A percentile compares a stretch with the other conserved stretches of the same genome.
Conservation (phyloP, 805 yeast species). For the Kodamaea sagamina region DNA sequence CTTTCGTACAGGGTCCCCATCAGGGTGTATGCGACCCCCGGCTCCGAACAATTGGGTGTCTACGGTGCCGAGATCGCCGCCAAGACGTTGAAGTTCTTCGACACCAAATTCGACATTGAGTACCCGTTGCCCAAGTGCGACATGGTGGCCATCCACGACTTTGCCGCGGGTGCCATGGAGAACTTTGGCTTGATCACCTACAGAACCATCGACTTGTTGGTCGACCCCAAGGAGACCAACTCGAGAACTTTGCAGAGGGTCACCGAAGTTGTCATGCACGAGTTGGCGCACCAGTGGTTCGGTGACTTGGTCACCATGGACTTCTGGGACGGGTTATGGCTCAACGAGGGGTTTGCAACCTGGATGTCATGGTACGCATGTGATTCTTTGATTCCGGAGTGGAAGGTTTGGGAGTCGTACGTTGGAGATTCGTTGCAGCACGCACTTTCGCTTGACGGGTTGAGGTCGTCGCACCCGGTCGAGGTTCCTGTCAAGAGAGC, state of each 20-base stretch:
- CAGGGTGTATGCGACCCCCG: conserved; percentile 79
- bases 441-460: conserved; percentile 73
- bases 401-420: conserved; percentile 86
- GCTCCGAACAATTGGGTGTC: conserved; percentile 67
- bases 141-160: conserved; percentile 80
- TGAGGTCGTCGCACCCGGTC: conserved; percentile 83
- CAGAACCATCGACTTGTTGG: conserved; percentile 71
- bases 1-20: conserved; percentile 71
- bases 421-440: conserved; percentile 75
- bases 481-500: conserved; percentile 81
- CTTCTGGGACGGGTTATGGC: conserved; percentile 90
- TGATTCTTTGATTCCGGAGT: conserved; percentile 73
- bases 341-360: conserved; percentile 87
- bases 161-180: conserved; percentile 89
- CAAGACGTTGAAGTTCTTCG: conserved; percentile 72
- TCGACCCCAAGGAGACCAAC: conserved; percentile 71
- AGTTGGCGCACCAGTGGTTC: conserved; percentile 90
- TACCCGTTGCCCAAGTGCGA: conserved; percentile 82
- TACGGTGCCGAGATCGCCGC: conserved; percentile 77
- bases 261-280: conserved; percentile 85
- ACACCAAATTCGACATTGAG: conserved; percentile 68
- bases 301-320: conserved; percentile 90
- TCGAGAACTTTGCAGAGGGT: conserved; percentile 68
- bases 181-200: conserved; percentile 81
- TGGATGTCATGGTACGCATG: conserved; percentile 90